A percentile compares a stretch with the other conserved stretches of the same genome.
These are phyloP conservation scores for Blastobotrys indianensis DNA, from an alignment of 1,139 yeast species.

Conservation along the genomic window DNA sequence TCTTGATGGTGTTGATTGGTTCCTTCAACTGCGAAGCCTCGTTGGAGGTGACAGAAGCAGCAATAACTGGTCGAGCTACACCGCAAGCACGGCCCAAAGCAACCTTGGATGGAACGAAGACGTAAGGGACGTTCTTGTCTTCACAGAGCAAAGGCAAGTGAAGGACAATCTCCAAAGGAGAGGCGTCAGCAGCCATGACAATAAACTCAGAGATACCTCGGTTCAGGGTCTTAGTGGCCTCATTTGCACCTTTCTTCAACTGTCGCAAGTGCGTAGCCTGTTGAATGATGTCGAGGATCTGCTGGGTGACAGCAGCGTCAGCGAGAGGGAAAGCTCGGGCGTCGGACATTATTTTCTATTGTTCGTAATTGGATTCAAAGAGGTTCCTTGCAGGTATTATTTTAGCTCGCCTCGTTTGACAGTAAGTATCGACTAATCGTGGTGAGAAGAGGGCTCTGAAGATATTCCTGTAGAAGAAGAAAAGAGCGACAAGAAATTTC, in stretches of 20 bases:
- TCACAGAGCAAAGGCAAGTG: constrained; percentile 97
- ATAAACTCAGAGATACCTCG: constrained; percentile 99
- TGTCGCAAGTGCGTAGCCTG: constrained; percentile 98
- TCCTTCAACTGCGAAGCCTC: constrained; percentile 97
- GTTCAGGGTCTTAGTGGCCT: constrained; percentile 98
- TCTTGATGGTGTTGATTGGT: constrained; percentile 97
- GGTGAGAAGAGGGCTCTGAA: constrained; percentile 1
- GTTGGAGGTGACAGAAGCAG: constrained; percentile 97
- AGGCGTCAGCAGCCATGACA: constrained; percentile 99
- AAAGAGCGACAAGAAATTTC: neutral
- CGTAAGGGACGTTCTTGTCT: constrained; percentile 99
- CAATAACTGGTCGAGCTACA: constrained; percentile 98
- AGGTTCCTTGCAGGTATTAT: constrained; percentile 15
- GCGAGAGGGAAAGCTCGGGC: constrained; percentile 92
- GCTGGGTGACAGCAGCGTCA: constrained; percentile 91
- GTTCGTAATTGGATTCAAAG: constrained; percentile 1
- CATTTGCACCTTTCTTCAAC: constrained; percentile 98
- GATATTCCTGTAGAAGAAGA: constrained; percentile 1
- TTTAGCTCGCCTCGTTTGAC: constrained; percentile 14
- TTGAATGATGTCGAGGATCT: constrained; percentile 95
- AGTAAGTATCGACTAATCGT: neutral
- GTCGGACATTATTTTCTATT: constrained; percentile 30
- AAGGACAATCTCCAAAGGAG: constrained; percentile 96
- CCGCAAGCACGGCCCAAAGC: constrained; percentile 99
- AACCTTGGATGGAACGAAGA: constrained; percentile 95